Conservation (phyloP, 2,329 filamentous ascomycete genomes). For the Fusarium sp. region DNA sequence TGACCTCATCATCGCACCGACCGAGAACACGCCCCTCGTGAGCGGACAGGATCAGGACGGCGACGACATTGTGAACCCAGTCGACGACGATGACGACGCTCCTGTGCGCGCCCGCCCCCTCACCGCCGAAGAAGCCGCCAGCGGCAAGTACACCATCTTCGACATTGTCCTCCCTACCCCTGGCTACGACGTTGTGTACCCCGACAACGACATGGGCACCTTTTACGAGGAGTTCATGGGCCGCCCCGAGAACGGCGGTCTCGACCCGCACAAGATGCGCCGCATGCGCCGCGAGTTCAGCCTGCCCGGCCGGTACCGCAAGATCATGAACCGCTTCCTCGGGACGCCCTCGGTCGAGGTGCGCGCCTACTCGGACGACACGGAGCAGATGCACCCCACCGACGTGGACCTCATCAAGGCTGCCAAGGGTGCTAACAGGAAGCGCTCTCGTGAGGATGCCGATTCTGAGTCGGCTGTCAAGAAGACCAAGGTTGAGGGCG, state of each 20-base stretch:
- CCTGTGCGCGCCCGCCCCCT: constrained; percentile 71
- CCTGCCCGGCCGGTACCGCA: constrained; percentile 86
- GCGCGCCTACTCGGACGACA: constrained; percentile 70
- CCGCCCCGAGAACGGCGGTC: constrained; percentile 73
- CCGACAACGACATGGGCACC: constrained; percentile 79
- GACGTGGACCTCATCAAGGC: constrained; percentile 75
- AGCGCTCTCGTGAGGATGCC: constrained; percentile 35
- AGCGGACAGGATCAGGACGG: constrained; percentile 70
- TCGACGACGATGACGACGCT: constrained; percentile 53
- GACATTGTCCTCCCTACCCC: constrained; percentile 93
- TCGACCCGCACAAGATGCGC: constrained; percentile 88
- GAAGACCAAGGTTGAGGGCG: constrained; percentile 42
- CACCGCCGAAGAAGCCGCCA: constrained; percentile 77
- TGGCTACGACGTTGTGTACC: constrained; percentile 88
- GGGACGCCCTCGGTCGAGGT: constrained; percentile 72
- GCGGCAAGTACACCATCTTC: constrained; percentile 79
- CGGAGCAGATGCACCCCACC: constrained; percentile 87
- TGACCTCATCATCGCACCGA: constrained; percentile 74
- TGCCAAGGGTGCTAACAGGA: constrained; percentile 38
- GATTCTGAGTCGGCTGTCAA: constrained; percentile 34
- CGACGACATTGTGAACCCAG: constrained; percentile 54
- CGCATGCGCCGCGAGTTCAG: constrained; percentile 86
- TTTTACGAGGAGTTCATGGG: constrained; percentile 90
- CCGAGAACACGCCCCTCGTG: constrained; percentile 45
- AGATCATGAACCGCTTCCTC: constrained; percentile 76